Evolutionary conservation across 306 rosid genomes (phyloP).

Genomic region (Trichosanthes cucumerina): DNA sequence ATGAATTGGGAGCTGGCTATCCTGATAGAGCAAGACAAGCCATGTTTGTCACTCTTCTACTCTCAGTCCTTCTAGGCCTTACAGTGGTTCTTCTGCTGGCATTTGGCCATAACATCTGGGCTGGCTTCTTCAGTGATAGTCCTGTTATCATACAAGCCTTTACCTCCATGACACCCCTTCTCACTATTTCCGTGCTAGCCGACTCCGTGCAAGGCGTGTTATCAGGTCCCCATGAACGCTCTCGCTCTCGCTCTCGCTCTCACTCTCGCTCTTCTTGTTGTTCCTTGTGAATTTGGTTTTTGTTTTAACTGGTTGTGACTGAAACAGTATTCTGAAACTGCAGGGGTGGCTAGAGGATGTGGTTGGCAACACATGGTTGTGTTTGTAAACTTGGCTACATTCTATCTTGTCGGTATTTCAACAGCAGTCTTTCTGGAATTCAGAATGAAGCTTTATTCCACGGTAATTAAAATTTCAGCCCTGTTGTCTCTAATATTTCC

Average conservation of each 20-base stretch:
- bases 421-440: conserved; percentile 49
- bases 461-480: conserved; percentile 27
- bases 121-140: conserved; percentile 40
- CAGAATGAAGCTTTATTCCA: conserved; percentile 34
- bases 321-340: not conserved
- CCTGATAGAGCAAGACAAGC: conserved; percentile 53
- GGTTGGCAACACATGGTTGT: conserved; percentile 71
- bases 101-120: conserved; percentile 56
- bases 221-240: conserved; percentile 35
- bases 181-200: conserved; percentile 44
- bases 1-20: conserved; percentile 71
- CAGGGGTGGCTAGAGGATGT: conserved; percentile 83
- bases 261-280: not conserved
- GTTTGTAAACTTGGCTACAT: conserved; percentile 48
- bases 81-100: conserved; percentile 32
- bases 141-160: conserved; percentile 30
- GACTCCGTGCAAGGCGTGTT: conserved; percentile 75
- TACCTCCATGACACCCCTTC: conserved; percentile 68
- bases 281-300: not conserved
- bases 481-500: no score
- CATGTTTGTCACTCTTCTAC: conserved; percentile 58
- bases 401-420: conserved; percentile 61
- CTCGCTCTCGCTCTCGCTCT: not conserved
- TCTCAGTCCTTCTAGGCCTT: conserved; percentile 47
- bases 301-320: not conserved